phyloP scores from a whole-genome alignment of 805 yeast species.

The Metschnikowia amazonensis region DNA sequence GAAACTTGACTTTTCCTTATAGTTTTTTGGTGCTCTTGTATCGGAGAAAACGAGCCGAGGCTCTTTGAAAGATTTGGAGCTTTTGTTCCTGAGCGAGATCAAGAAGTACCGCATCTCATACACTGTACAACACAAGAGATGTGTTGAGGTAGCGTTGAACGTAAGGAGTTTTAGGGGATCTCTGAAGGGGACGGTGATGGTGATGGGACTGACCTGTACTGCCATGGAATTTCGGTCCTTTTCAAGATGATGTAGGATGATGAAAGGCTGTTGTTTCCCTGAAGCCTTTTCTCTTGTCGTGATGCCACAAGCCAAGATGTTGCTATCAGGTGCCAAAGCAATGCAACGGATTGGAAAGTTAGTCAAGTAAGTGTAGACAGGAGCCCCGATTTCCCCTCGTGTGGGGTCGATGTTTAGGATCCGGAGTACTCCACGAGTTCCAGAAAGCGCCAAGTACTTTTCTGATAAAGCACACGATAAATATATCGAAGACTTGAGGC shows the following conservation, averaged over 20 bases:
- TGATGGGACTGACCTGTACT: slow-evolving; percentile 50
- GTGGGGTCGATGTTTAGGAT: slow-evolving; percentile 49
- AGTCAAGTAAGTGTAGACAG: slow-evolving; percentile 65
- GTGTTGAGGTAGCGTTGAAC: slow-evolving; percentile 68
- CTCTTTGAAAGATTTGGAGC: slow-evolving; percentile 28
- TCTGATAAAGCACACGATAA: slow-evolving; percentile 58
- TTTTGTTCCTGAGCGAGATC: slow-evolving; percentile 60
- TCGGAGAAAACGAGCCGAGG: slow-evolving; percentile 42
- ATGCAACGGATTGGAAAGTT: slow-evolving; percentile 77
- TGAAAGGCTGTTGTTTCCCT: slow-evolving; percentile 71
- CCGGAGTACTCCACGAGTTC: slow-evolving; percentile 66
- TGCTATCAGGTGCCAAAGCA: slow-evolving; percentile 62
- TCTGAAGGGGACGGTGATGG: slow-evolving; percentile 77
- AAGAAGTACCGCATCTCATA: slow-evolving; percentile 77
- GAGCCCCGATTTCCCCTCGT: slow-evolving; percentile 44
- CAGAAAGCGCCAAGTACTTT: slow-evolving; percentile 60
- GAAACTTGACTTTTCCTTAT: slow-evolving; percentile 14
- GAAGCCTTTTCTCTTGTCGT: slow-evolving; percentile 71
- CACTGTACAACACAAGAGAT: slow-evolving; percentile 70
- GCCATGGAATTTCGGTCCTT: slow-evolving; percentile 3
- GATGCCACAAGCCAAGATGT: slow-evolving; percentile 72
- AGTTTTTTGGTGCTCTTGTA: slow-evolving; percentile 6
- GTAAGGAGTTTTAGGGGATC: slow-evolving; percentile 77
- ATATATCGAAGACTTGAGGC: slow-evolving; percentile 54
- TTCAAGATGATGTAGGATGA: slow-evolving; percentile 50